Base-by-base conservation (phyloP, 805 yeast genomes). In the Metschnikowia similis region DNA sequence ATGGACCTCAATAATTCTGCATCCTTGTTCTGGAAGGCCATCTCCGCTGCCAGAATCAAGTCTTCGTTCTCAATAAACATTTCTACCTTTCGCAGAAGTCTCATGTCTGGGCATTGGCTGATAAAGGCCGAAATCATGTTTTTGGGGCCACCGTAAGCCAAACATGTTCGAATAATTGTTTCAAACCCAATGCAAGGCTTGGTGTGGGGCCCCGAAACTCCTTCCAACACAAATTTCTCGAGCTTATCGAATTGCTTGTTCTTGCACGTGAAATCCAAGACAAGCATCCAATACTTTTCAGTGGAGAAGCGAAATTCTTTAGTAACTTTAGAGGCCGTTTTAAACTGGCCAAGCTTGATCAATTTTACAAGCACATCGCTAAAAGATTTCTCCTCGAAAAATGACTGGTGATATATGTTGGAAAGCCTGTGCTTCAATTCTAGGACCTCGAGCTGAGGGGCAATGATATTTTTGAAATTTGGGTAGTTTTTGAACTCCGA, bases 151-250 rank as follows among this genome's bases (percentile, higher is more conserved):
- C 76, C 71, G 48, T 72, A 73, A 4, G 58, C 60, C 37, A 78
- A 58, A 35, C 84, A 75, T 35, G 80, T 77, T 13, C 76, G 70
- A 48, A 74, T 86, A 55, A 89, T 83, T 0, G 85, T 83, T 52
- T 74, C 76, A 51, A 84, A 84, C 0, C 92, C 90, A 38, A 89
- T 86, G 0, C 88, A 86, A 0, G 94, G 81, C 53, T 80, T 84
- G 40, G 38, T 48, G 13, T 17, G 28, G 2, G 51, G 6, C 29
- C 60, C 52, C 1, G 66, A 17, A 46, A 53, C 29, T 27, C 47
- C 32, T 37, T 58, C 29, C 52, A 34, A 35, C 5, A 69, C 62
- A 52, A 72, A 71, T 48, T 65, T 63, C 51, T 66, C 76, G 30
- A 88, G 62, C 35, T 78, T 81, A 16, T 79, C 82, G 69, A 81